Conservation (phyloP, 495 filamentous ascomycete genomes). For the Lindgomyces ingoldianus region DNA sequence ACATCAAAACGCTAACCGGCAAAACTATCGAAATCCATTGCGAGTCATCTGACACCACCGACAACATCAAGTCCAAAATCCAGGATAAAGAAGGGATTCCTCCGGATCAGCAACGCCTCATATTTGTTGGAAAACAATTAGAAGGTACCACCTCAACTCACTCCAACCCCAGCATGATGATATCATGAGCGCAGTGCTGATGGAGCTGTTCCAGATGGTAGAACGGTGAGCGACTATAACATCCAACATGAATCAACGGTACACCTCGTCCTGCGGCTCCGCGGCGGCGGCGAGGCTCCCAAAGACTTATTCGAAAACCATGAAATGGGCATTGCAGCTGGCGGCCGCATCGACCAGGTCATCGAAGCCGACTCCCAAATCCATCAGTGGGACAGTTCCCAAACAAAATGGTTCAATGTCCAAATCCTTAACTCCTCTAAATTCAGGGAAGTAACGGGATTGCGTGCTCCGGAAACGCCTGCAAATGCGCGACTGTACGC, state of each 20-base stretch:
- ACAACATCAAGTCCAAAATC: constrained; percentile 1
- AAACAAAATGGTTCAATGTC: constrained; percentile 46
- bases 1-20: not conserved
- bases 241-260: not conserved
- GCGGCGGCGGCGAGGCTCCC: not conserved
- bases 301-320: not conserved
- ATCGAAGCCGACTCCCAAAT: constrained; percentile 37
- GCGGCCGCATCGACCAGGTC: constrained; percentile 45
- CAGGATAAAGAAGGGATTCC: too few relatives aligned
- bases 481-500: constrained; percentile 45
- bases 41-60: constrained; percentile 1
- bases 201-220: not conserved
- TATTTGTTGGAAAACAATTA: not conserved
- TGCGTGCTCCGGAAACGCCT: constrained; percentile 41
- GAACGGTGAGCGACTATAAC: constrained; percentile 6
- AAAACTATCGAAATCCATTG: not conserved
- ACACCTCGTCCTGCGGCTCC: constrained; percentile 8
- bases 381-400: constrained; percentile 42
- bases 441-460: constrained; percentile 46
- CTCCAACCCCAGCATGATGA: not conserved
- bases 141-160: not conserved
- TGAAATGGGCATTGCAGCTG: constrained; percentile 44
- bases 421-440: constrained; percentile 46
- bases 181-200: not conserved
- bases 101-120: constrained; percentile 11